Evolutionary conservation across 371 early-diverging fungal genomes (phyloP).

Genomic region (Zychaea mexicana): DNA sequence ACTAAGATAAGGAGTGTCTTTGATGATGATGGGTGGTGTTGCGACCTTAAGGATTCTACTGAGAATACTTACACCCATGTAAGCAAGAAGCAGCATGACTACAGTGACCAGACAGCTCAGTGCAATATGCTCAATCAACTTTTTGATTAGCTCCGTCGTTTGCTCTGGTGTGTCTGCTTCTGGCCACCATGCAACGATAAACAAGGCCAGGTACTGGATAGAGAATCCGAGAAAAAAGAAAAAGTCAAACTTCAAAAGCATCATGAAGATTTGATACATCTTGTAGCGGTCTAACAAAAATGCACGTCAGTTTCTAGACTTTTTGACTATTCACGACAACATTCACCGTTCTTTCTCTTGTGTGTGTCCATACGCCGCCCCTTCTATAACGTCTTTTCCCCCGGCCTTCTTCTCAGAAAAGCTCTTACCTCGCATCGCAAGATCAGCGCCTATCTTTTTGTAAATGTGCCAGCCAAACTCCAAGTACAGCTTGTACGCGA

Average conservation of each 20-base stretch:
- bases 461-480: constrained; percentile 85
- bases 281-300: constrained; percentile 76
- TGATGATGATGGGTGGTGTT: neutral
- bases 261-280: constrained; percentile 84
- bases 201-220: constrained; percentile 78
- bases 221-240: constrained; percentile 89
- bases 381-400: too few species aligned
- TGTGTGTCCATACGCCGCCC: too few species aligned
- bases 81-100: constrained; percentile 69
- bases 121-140: constrained; percentile 67
- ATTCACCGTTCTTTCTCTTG: too few species aligned
- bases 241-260: constrained; percentile 85
- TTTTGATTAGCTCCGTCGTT: constrained; percentile 52
- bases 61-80: constrained; percentile 74
- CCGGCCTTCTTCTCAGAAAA: neutral
- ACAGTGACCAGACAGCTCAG: constrained; percentile 76
- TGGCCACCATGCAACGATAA: constrained; percentile 63
- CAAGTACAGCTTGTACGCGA: constrained; percentile 50
- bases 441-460: constrained; percentile 92
- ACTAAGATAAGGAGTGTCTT: neutral
- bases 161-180: constrained; percentile 45
- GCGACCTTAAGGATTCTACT: too few species aligned
- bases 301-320: too few species aligned
- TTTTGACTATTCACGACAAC: too few species aligned
- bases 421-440: constrained; percentile 76